phyloP scores from a whole-genome alignment of 1,139 yeast species.

The Hanseniaspora uvarum region DNA sequence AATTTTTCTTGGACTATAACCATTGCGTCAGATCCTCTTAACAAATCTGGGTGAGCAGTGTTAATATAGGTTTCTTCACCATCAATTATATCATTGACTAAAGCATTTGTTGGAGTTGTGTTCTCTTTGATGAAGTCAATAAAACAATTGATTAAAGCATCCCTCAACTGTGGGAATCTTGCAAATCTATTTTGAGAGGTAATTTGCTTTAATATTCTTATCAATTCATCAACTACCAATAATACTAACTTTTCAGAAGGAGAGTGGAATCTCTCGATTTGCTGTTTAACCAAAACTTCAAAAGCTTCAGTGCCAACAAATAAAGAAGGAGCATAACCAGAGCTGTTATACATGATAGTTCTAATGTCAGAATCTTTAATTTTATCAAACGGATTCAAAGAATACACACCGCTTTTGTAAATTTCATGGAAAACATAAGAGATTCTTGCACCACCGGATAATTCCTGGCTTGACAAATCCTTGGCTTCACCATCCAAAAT shows the following conservation, averaged over 20 bases:
- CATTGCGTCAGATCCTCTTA: slow-evolving; percentile 94
- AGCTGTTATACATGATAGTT: slow-evolving; percentile 93
- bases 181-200: slow-evolving; percentile 70
- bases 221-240: slow-evolving; percentile 87
- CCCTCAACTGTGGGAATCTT: slow-evolving; percentile 84
- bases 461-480: slow-evolving; percentile 74
- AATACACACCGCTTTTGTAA: slow-evolving; percentile 81
- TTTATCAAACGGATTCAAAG: slow-evolving; percentile 94
- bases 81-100: slow-evolving; percentile 69
- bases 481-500: slow-evolving; percentile 88
- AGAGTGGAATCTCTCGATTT: slow-evolving; percentile 87
- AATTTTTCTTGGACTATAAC: slow-evolving; percentile 82
- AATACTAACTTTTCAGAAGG: slow-evolving; percentile 84
- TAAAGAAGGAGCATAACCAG: slow-evolving; percentile 94
- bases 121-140: slow-evolving; percentile 73
- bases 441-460: slow-evolving; percentile 96
- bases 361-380: slow-evolving; percentile 94
- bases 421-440: slow-evolving; percentile 96
- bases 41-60: slow-evolving; percentile 93
- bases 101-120: slow-evolving; percentile 71
- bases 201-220: slow-evolving; percentile 78
- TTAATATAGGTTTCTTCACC: slow-evolving; percentile 90
- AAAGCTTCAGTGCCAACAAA: slow-evolving; percentile 97
- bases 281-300: slow-evolving; percentile 92
- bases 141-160: slow-evolving; percentile 69